Evolutionary conservation across 2,329 filamentous ascomycete genomes (phyloP), one percentile per base, ranked within the genome.

Genomic region (Cytospora mali): DNA sequence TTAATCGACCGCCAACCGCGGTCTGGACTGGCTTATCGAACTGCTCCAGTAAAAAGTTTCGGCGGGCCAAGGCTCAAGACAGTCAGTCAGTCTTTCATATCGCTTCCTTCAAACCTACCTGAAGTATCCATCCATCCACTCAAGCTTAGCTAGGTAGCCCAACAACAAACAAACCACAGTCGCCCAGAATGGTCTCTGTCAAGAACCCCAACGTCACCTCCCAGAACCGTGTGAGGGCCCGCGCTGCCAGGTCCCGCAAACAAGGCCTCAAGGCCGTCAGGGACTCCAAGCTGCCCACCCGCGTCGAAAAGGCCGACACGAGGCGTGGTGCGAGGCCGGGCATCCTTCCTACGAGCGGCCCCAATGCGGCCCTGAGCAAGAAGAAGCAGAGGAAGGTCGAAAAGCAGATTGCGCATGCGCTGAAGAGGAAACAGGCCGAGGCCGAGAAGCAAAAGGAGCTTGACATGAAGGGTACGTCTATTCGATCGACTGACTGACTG

Each of bases 361-460:
- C 84, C 0, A 76, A 80, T 35, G 75, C 74, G 1, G 75, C 78
- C 23, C 54, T 85, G 35, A 85, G 84, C 74, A 74, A 74, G 54
- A 87, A 87, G 80, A 82, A 81, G 78, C 74, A 76, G 71, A 76
- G 79, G 66, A 86, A 86, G 79, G 62, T 86, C 42, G 80, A 86
- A 71, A 79, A 81, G 76, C 78, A 80, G 74, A 70, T 84, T 72
- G 77, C 75, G 2, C 76, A 85, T 67, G 83, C 81, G 21, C 61
- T 84, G 61, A 79, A 80, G 76, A 75, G 84, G 64, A 83, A 80
- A 73, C 78, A 79, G 71, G 81, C 78, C 66, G 78, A 72, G 1
- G 79, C 79, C 48, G 82, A 58, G 31, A 42, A 27, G 54, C 48
- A 59, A 25, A 29, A 48, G 31, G 57, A 66, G 64, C 51, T 50